phyloP scores from a whole-genome alignment of 1,284 basidiomycete species.

The Schizophyllum commune region DNA sequence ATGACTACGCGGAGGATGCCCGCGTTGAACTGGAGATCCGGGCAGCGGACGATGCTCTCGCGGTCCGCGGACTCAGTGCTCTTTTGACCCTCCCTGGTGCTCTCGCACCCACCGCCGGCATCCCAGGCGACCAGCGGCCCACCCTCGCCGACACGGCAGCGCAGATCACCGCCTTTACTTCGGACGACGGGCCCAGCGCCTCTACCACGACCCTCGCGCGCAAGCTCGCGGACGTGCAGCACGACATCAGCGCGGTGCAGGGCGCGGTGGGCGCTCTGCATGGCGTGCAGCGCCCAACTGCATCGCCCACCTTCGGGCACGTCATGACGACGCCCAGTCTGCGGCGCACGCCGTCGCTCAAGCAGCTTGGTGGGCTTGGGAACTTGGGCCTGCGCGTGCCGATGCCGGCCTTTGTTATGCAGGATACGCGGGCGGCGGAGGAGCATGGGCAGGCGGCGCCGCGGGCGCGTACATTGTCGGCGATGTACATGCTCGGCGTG shows the following conservation, averaged over 20 bases:
- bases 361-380: constrained; percentile 29
- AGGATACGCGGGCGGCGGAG: constrained; percentile 8
- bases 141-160: constrained; percentile 32
- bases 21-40: constrained; percentile 84
- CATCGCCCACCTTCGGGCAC: constrained; percentile 50
- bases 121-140: constrained; percentile 14
- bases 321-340: constrained; percentile 58
- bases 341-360: constrained; percentile 38
- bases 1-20: constrained; percentile 78
- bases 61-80: constrained; percentile 65
- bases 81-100: constrained; percentile 55
- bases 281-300: constrained; percentile 6
- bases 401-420: constrained; percentile 41
- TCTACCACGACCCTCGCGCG: constrained; percentile 36
- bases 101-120: constrained; percentile 19
- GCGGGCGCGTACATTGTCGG: constrained; percentile 41
- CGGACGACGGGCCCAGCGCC: constrained; percentile 44
- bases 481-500: constrained; percentile 57
- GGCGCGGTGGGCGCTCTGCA: constrained; percentile 41
- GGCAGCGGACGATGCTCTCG: constrained; percentile 69
- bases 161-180: constrained; percentile 55
- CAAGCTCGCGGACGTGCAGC: constrained; percentile 72
- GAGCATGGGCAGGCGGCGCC: constrained; percentile 16
- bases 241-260: constrained; percentile 69
- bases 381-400: constrained; percentile 51